phyloP scores from a whole-genome alignment of 176 grass and related monocot genomes.

The Aegilops speltoides region DNA sequence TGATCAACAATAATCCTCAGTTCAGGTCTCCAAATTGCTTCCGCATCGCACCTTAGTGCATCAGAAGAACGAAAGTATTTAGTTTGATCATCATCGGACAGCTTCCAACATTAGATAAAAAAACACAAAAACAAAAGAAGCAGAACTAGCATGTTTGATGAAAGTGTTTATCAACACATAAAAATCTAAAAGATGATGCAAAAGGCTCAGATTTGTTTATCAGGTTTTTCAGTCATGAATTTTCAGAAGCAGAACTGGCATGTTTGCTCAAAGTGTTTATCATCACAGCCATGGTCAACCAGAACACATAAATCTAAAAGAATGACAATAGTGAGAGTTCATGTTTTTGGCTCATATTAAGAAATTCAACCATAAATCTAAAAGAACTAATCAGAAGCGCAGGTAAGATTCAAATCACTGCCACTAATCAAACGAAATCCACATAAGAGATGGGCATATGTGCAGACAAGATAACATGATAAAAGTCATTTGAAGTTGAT shows the following conservation, averaged over 20 bases:
- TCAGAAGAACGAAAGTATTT: slow-evolving; percentile 43
- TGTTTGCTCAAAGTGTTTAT: not conserved
- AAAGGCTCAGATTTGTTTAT: not conserved
- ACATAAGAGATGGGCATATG: too few species aligned
- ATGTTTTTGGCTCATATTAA: too few species aligned
- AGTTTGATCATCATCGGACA: slow-evolving; percentile 37
- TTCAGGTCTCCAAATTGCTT: slow-evolving; percentile 36
- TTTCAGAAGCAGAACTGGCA: not conserved
- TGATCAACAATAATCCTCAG: not conserved
- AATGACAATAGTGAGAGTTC: not conserved
- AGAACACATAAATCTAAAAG: not conserved
- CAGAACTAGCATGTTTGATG: too few species aligned
- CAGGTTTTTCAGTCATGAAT: not conserved
- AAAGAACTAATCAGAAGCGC: not conserved
- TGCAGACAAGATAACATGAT: not conserved
- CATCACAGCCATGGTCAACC: not conserved
- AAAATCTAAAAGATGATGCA: too few species aligned
- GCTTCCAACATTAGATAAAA: not conserved
- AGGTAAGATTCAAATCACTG: not conserved
- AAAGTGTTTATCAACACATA: too few species aligned
- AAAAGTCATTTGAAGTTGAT: not conserved
- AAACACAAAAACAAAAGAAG: not conserved
- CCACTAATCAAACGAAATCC: too few species aligned
- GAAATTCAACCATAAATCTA: too few species aligned
- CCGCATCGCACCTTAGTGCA: not conserved